Base-by-base conservation (phyloP, 345 rosid species). In the Turritis glabra region DNA sequence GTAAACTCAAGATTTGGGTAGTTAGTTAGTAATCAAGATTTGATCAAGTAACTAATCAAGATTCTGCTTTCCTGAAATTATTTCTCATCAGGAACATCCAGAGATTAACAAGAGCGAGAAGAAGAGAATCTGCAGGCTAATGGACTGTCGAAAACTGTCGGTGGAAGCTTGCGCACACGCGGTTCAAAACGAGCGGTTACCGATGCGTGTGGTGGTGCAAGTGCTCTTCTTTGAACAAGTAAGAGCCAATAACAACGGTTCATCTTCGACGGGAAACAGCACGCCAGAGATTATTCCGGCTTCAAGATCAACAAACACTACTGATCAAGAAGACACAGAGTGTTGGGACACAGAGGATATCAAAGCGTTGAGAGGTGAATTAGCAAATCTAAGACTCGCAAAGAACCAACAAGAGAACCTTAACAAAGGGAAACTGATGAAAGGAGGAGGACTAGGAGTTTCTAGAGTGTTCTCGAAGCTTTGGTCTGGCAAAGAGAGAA, bases 201-300 rank as follows among this genome's bases (percentile, higher is more conserved):
- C 97, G 0, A 79, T 90, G 67, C 84, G 97, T 4, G 92, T 93
- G 4, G 92, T 90, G 13, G 98, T 93, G 57, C 98, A 93, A 79
- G 96, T 88, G 25, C 98, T 93, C 72, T 93, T 93, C 88, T 90
- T 93, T 29, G 98, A 93, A 77, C 97, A 89, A 63, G 82, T 86
- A 56, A 77, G 87, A 81, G 86, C 89, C 63, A 77, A 76, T 65
- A 76, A 44, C 79, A 76, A 72, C 33, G 73, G 73, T 15, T 74
- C 89, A 3, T 61, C 86, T 18, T 74, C 89, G 1, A 79, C 82
- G 0, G 88, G 88, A 15, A 83, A 74, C 82, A 80, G 82, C 84
- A 85, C 93, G 0, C 89, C 95, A 1, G 89, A 88, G 55, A 46
- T 76, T 10, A 77, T 83, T 14, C 84, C 91, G 0, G 66, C 74